phyloP scores from a whole-genome alignment of 2,329 filamentous ascomycete genomes.

The Fusarium gaditjirri region DNA sequence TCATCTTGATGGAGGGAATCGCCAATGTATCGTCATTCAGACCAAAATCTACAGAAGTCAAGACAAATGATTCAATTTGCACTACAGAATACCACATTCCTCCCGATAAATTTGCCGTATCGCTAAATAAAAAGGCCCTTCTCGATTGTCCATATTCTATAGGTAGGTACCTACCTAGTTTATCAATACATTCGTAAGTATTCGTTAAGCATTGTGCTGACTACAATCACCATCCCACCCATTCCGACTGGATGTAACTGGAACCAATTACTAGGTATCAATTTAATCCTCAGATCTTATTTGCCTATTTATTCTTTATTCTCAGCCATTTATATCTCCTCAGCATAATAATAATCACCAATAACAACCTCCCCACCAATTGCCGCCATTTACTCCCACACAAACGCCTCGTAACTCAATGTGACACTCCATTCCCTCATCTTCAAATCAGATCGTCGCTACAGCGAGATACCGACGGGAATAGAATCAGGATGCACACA shows the following conservation, averaged over 20 bases:
- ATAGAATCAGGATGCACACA: constrained; percentile 26
- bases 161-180: background rate
- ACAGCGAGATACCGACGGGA: constrained; percentile 31
- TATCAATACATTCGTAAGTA: background rate
- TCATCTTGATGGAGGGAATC: background rate
- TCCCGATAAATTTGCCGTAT: background rate
- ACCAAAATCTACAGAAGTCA: background rate
- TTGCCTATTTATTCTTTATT: background rate
- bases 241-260: background rate
- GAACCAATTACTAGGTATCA: background rate
- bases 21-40: constrained; percentile 11
- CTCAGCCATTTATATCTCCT: background rate
- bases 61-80: background rate
- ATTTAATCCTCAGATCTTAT: constrained; percentile 3
- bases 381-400: constrained; percentile 11
- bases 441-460: constrained; percentile 30
- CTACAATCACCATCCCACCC: background rate
- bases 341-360: constrained; percentile 2
- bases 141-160: background rate
- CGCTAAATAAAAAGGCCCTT: background rate
- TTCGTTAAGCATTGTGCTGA: background rate
- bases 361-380: constrained; percentile 1
- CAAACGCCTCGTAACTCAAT: constrained; percentile 30
- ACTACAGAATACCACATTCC: background rate
- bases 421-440: constrained; percentile 27